Evolutionary conservation across 805 yeast genomes (phyloP).

Genomic region (Vanderwaltozyma yarrowii): DNA sequence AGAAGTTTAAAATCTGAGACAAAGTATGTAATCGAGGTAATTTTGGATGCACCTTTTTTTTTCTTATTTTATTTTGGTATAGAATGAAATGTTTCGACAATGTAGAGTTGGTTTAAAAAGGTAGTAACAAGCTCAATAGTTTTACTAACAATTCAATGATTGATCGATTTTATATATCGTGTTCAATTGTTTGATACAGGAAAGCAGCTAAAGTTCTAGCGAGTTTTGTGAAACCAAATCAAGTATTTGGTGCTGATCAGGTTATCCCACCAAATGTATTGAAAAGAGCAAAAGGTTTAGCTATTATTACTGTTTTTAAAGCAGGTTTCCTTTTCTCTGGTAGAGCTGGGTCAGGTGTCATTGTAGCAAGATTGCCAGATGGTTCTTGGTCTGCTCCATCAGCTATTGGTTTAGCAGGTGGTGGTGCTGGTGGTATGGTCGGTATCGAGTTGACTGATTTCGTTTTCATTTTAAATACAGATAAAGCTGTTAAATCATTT

Average conservation of each 20-base stretch:
- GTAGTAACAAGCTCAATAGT: too few relatives aligned
- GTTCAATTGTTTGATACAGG: too few relatives aligned
- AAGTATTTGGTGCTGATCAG: constrained; percentile 76
- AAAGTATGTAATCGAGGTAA: constrained; percentile 20
- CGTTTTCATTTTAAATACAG: constrained; percentile 80
- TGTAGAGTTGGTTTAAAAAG: too few relatives aligned
- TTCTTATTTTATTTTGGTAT: too few relatives aligned
- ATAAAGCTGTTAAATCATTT: constrained; percentile 85
- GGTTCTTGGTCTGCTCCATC: constrained; percentile 98
- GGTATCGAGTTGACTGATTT: constrained; percentile 96
- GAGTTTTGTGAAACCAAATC: constrained; percentile 90
- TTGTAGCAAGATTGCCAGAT: constrained; percentile 87
- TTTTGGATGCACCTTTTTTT: too few relatives aligned
- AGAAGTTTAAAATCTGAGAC: constrained; percentile 79
- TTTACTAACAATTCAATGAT: background rate
- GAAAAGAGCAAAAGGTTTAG: constrained; percentile 86
- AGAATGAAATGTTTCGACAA: too few relatives aligned
- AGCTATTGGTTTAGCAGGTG: constrained; percentile 93
- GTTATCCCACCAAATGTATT: constrained; percentile 84
- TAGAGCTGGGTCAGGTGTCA: constrained; percentile 94
- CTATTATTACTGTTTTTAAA: constrained; percentile 84
- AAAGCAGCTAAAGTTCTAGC: constrained; percentile 90
- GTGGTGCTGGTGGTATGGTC: constrained; percentile 97
- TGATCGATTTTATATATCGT: too few relatives aligned
- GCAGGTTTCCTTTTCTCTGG: constrained; percentile 96